Evolutionary conservation across 257 asterid species (phyloP).

Genomic region (Primulina tabacum): DNA sequence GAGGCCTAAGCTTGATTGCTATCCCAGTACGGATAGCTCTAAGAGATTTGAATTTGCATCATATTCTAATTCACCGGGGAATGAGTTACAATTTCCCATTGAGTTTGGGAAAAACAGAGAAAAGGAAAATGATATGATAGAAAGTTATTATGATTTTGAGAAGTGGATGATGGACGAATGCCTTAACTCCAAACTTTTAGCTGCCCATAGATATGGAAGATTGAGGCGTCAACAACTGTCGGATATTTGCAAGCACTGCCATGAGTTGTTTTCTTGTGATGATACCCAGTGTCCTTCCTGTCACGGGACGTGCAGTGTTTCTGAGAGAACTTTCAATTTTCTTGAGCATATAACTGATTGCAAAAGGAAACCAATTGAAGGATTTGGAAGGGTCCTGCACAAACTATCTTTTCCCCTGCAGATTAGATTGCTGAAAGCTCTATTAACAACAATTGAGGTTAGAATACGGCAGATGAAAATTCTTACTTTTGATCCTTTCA

Average conservation of each 20-base stretch:
- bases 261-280: slow-evolving; percentile 39
- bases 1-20: slow-evolving; percentile 25
- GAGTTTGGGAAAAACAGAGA: slow-evolving; percentile 33
- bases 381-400: slow-evolving; percentile 20
- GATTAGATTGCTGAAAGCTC: slow-evolving; percentile 62
- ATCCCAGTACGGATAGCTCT: slow-evolving; percentile 24
- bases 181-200: slow-evolving; percentile 32
- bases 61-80: slow-evolving; percentile 24
- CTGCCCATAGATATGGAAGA: slow-evolving; percentile 47
- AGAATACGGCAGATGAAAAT: neutral
- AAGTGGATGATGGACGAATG: slow-evolving; percentile 83
- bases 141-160: slow-evolving; percentile 49
- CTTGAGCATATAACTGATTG: slow-evolving; percentile 46
- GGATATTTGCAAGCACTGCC: slow-evolving; percentile 56
- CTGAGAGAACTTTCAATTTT: slow-evolving; percentile 27
- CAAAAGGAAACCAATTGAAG: slow-evolving; percentile 37
- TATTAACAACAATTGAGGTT: slow-evolving; percentile 71
- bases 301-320: slow-evolving; percentile 34
- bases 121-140: slow-evolving; percentile 36
- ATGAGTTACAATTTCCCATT: slow-evolving; percentile 31
- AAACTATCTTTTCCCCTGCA: slow-evolving; percentile 48
- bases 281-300: slow-evolving; percentile 55
- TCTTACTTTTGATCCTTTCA: neutral
- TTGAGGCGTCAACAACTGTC: slow-evolving; percentile 44
- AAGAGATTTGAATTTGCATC: slow-evolving; percentile 23